Base-by-base conservation (phyloP, 1,284 basidiomycete genomes). In the Mycosarcoma maydis region DNA sequence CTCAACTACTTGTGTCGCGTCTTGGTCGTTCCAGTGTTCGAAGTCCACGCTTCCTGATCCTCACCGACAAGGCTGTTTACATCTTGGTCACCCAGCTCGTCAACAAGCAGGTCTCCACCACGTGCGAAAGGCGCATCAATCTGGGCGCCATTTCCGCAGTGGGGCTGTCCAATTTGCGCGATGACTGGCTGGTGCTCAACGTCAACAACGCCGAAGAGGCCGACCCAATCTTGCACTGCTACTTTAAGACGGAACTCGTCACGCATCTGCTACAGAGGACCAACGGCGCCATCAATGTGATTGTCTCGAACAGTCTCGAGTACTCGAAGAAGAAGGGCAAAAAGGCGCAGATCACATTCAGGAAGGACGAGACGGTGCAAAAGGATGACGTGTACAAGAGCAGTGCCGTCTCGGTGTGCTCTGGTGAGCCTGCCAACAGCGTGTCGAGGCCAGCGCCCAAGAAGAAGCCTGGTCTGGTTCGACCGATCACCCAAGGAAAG, bases 241-340 rank as follows among this genome's bases (percentile, higher is more conserved):
- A 89, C 72, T 95, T 98, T 87, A 99, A 99, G 87, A 98, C 96
- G 0, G 96, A 99, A 82, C 85, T 99, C 48, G 86, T 89, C 9
- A 87, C 92, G 11, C 89, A 90, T 73, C 86, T 99, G 38, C 84
- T 94, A 58, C 90, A 90, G 69, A 83, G 92, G 57, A 92, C 92
- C 1, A 89, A 89, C 75, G 92, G 89, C 2, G 89, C 87, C 58
- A 86, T 94, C 60, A 89, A 85, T 58, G 85, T 98, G 30, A 61
- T 61, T 14, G 59, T 81, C 44, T 65, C 77, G 3, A 71, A 60
- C 54, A 55, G 41, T 26, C 64, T 81, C 17, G 77, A 81, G 38
- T 98, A 96, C 81, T 86, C 87, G 36, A 98, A 98, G 87, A 98
- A 98, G 87, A 98, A 94, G 84, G 94, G 95, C 75, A 99, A 98